Conservation (phyloP, 805 yeast genomes). For the Wickerhamiella kurtzmanii region DNA sequence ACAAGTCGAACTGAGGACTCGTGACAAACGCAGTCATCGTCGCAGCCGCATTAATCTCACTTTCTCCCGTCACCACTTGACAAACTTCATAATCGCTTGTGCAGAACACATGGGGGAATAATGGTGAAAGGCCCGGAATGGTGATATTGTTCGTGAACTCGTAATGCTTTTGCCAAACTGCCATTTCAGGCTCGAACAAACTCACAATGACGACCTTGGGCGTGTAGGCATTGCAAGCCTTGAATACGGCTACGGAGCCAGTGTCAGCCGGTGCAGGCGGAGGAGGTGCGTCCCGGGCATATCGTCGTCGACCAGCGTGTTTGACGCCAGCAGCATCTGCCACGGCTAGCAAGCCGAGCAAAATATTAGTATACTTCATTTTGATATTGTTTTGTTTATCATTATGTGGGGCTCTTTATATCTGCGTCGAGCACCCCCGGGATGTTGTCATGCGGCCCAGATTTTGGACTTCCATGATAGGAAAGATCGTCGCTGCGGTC, state of each 20-base stretch:
- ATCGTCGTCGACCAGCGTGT: neutral
- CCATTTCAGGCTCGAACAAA: constrained; percentile 41
- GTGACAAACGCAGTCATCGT: constrained; percentile 42
- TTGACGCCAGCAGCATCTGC: neutral
- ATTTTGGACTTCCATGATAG: neutral
- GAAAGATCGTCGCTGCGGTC: neutral
- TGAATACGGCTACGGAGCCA: neutral
- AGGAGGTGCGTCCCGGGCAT: neutral
- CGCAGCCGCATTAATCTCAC: constrained; percentile 53
- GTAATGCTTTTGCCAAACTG: constrained; percentile 38
- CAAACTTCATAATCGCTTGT: constrained; percentile 39
- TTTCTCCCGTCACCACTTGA: constrained; percentile 56
- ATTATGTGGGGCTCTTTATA: too few species aligned
- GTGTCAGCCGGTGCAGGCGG: neutral
- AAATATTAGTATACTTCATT: neutral
- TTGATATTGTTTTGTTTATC: too few species aligned
- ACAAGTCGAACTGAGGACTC: constrained; percentile 42
- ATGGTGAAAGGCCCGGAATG: constrained; percentile 53
- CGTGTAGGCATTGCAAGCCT: constrained; percentile 11
- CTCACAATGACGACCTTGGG: constrained; percentile 46
- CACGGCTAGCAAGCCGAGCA: neutral
- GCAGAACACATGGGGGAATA: constrained; percentile 46
- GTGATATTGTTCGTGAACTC: constrained; percentile 42
- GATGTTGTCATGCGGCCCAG: neutral
- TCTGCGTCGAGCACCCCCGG: neutral